Evolutionary conservation across 2,329 filamentous ascomycete genomes (phyloP).

Genomic region (Fusarium sarcochroum): DNA sequence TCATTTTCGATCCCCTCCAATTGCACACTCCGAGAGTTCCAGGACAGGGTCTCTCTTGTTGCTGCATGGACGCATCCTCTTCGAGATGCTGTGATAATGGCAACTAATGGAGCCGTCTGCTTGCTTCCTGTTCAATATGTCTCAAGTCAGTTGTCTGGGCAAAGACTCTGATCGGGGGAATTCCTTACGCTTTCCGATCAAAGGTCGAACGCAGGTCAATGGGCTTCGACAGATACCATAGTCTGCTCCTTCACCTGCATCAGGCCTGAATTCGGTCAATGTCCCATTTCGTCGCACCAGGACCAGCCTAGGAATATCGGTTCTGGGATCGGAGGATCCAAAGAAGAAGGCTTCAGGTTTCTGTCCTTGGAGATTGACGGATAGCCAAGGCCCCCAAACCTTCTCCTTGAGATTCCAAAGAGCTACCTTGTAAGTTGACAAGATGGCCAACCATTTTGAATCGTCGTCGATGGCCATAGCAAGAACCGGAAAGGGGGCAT

Average conservation of each 20-base stretch:
- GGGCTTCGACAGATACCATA: conserved; percentile 67
- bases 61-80: conserved; percentile 66
- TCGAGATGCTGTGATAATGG: conserved; percentile 63
- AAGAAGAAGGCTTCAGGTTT: conserved; percentile 77
- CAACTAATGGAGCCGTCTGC: conserved; percentile 29
- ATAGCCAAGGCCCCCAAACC: conserved; percentile 68
- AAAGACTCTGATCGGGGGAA: not conserved
- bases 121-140: conserved; percentile 19
- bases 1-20: conserved; percentile 62
- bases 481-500: conserved; percentile 70
- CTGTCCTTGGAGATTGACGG: conserved; percentile 66
- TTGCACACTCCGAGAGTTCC: conserved; percentile 64
- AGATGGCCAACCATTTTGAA: conserved; percentile 75
- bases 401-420: conserved; percentile 74
- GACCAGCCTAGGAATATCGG: conserved; percentile 64
- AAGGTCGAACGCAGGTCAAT: conserved; percentile 64
- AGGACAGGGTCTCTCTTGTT: conserved; percentile 58
- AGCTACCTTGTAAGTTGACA: conserved; percentile 70
- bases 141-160: not conserved
- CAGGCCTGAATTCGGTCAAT: conserved; percentile 70
- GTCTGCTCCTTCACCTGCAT: conserved; percentile 57
- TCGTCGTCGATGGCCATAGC: conserved; percentile 75
- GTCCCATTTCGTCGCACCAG: conserved; percentile 75
- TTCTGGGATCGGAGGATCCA: conserved; percentile 55
- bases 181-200: conserved; percentile 62